These are phyloP conservation scores for Tolypocladium ovalisporum DNA, from an alignment of 2,329 filamentous ascomycete species.

Conservation along the genomic window DNA sequence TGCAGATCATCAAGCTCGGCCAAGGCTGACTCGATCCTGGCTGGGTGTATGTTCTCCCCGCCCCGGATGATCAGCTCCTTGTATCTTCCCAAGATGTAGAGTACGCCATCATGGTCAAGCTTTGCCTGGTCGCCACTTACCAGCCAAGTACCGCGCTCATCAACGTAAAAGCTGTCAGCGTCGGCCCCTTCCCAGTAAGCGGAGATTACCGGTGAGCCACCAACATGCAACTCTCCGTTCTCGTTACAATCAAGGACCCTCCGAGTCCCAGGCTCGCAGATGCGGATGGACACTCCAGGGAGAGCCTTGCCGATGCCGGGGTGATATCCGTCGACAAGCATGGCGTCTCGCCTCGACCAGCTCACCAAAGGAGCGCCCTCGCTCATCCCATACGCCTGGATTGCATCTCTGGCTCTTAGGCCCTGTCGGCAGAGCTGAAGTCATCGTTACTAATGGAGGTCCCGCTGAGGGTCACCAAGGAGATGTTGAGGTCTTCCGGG, in stretches of 20 bases:
- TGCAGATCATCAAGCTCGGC: constrained; percentile 20
- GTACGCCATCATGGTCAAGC: constrained; percentile 24
- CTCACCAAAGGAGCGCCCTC: constrained; percentile 30
- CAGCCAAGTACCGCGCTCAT: constrained; percentile 23
- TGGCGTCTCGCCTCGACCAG: constrained; percentile 21
- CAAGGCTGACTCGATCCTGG: constrained; percentile 23
- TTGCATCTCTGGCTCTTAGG: constrained; percentile 19
- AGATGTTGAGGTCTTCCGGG: constrained; percentile 15
- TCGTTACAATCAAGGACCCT: constrained; percentile 18
- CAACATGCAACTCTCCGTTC: constrained; percentile 28
- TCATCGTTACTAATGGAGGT: constrained; percentile 19
- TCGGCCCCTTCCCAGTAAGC: constrained; percentile 18
- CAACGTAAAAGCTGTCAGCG: constrained; percentile 22
- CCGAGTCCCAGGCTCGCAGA: constrained; percentile 21
- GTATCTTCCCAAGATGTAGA: constrained; percentile 29
- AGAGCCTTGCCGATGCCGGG: constrained; percentile 29
- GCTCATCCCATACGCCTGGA: constrained; percentile 34
- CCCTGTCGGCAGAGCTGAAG: constrained; percentile 18
- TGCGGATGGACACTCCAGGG: constrained; percentile 24
- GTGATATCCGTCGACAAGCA: constrained; percentile 20
- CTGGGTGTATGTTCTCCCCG: constrained; percentile 32
- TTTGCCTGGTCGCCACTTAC: constrained; percentile 28
- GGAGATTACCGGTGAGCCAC: constrained; percentile 22
- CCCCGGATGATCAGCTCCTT: constrained; percentile 35
- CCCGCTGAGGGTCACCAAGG: constrained; percentile 22